Base-by-base conservation (phyloP, 2,329 filamentous ascomycete genomes). In the Arthroderma sp. region DNA sequence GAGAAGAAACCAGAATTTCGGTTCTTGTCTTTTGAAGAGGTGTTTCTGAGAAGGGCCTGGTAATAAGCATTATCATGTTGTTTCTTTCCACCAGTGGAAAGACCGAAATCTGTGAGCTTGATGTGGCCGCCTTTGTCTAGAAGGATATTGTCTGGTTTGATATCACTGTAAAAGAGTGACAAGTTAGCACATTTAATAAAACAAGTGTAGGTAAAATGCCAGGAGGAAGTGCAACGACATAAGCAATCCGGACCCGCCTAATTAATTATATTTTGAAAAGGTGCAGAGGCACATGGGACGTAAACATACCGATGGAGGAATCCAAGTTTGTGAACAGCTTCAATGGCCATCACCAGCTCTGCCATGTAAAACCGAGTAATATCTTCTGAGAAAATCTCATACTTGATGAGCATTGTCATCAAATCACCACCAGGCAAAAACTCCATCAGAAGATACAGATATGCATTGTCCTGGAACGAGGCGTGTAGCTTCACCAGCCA, bases 331-430 rank as follows among this genome's bases (percentile, higher is more conserved):
- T 98, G 91, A 36, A 98, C 91, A 9, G 91, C 91, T 61, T 98
- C 91, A 54, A 98, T 96, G n/a, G 91, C 91, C 60, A 96, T 75
- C 27, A 94, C 85, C 56, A 96, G 89, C 65, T 98, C 89, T 27
- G 91, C 91, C 78, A 98, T 98, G 67, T 98, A 98, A 67, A 98
- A 98, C 11, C 91, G 80, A 29, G 91, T 98, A 54, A 98, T 96
- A 55, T 98, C 91, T 64, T 96, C 89, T 0, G 87, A 94, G 65
- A 98, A 98, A 63, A 98, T 95, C 64, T 98, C 91, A 60, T 98
- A 98, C 74, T 96, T 98, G 71, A 98, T 98, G 55, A 98, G 74
- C 91, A 98, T 98, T 3, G 91, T 98, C 91, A 98, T 98, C 63
- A 98, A 67, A 69, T 98, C 91, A 64, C 91, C 91, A 64, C 91